Evolutionary conservation across 352 stramenopile species (phyloP).

Genomic region (Pythium coloratum): DNA sequence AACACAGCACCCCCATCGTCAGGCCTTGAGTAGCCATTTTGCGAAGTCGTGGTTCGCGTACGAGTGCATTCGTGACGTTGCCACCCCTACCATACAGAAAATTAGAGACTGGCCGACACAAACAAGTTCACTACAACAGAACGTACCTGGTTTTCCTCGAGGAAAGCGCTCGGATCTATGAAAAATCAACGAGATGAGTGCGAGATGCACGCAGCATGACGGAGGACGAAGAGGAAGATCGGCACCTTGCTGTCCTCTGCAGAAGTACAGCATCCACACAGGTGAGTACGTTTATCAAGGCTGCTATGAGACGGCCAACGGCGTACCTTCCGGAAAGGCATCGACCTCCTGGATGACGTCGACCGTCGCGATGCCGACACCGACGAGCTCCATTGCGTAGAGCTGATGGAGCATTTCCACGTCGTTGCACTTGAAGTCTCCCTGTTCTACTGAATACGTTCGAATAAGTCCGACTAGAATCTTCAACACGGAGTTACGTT

Average conservation of each 20-base stretch:
- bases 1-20: not conserved
- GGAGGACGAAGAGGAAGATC: no score
- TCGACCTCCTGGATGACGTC: constrained; percentile 70
- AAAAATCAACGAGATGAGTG: not conserved
- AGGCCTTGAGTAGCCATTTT: not conserved
- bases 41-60: constrained; percentile 11
- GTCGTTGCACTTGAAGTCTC: constrained; percentile 12
- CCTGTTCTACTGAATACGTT: not conserved
- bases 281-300: no score
- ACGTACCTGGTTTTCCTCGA: constrained; percentile 49
- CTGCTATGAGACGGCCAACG: no score
- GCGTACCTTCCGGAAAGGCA: constrained; percentile 51
- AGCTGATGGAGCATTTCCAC: not conserved
- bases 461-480: constrained; percentile 13
- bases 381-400: constrained; percentile 54
- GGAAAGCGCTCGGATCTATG: constrained; percentile 48
- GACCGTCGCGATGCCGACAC: constrained; percentile 70
- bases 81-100: constrained; percentile 40
- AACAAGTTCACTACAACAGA: not conserved
- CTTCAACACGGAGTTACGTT: not conserved
- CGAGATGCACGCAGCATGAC: no score
- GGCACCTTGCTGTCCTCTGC: constrained; percentile 62
- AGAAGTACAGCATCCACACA: constrained; percentile 1
- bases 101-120: not conserved
- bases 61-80: constrained; percentile 66